Percentiles rank a stretch among this genome's conserved stretches.
phyloP scores from a whole-genome alignment of 2,329 filamentous ascomycete genomes.

The Diaporthe aspalathi region DNA sequence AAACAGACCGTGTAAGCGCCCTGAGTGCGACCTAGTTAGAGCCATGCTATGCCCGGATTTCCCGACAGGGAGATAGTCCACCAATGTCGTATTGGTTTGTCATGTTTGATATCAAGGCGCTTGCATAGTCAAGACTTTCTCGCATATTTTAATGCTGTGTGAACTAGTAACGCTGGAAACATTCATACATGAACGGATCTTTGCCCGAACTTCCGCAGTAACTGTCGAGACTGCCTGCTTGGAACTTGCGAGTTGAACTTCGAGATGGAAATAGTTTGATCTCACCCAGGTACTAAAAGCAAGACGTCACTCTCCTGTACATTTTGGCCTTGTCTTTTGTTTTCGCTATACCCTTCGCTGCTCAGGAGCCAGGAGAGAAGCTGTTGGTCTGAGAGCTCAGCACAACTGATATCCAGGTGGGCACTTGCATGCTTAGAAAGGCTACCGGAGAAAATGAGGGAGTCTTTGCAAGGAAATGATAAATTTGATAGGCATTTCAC shows the following conservation, averaged over 20 bases:
- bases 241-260: neutral
- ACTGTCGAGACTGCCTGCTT: neutral
- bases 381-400: neutral
- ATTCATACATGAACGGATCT: neutral
- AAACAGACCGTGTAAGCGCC: slow-evolving; percentile 2
- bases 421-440: neutral
- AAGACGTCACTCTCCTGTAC: neutral
- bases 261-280: neutral
- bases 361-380: no score
- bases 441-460: neutral
- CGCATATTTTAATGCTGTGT: neutral
- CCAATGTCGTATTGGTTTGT: slow-evolving; percentile 10
- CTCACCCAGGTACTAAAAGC: no score
- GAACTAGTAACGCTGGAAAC: neutral
- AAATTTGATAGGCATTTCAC: neutral
- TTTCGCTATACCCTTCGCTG: neutral
- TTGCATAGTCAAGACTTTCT: neutral
- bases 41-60: neutral
- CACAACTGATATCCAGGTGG: neutral
- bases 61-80: slow-evolving; percentile 16
- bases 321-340: no score
- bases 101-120: neutral
- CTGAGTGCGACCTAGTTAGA: neutral
- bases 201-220: slow-evolving; percentile 2
- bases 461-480: neutral